These are phyloP conservation scores for Penicillium oxalicum DNA, from an alignment of 2,329 filamentous ascomycete genomes.

Conservation along the genomic window DNA sequence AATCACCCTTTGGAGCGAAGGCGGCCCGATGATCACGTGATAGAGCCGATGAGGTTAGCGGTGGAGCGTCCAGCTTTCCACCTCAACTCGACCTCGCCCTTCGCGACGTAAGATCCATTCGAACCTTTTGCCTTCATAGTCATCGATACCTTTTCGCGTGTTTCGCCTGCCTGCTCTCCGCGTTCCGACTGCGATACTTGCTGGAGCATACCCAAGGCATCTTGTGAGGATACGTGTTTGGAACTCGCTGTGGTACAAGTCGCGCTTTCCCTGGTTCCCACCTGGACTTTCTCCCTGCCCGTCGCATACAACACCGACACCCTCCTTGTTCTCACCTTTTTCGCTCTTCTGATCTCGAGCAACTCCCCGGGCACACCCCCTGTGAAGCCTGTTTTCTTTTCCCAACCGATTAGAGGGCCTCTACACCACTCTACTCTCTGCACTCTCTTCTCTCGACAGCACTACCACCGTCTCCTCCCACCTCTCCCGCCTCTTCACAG, in stretches of 20 bases:
- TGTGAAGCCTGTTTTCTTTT: constrained; percentile 17
- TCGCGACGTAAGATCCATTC: background rate
- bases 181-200: constrained; percentile 2
- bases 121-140: background rate
- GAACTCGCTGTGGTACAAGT: constrained; percentile 4
- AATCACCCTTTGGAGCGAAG: too few relatives aligned
- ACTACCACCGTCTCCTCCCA: constrained; percentile 34
- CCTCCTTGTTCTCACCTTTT: constrained; percentile 8
- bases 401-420: constrained; percentile 12
- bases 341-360: constrained; percentile 10
- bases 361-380: constrained; percentile 7
- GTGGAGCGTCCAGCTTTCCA: constrained; percentile 1
- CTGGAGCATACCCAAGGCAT: background rate
- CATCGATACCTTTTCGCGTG: background rate
- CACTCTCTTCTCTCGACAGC: constrained; percentile 21
- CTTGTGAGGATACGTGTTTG: background rate
- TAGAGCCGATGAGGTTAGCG: constrained; percentile 17
- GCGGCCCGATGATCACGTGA: too few relatives aligned
- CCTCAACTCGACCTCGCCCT: background rate
- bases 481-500: constrained; percentile 25
- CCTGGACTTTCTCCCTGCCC: constrained; percentile 10
- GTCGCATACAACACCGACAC: constrained; percentile 16
- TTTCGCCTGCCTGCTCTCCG: background rate
- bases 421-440: constrained; percentile 17
- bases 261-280: constrained; percentile 14